phyloP scores from a whole-genome alignment of 202 grass and related monocot species.

The Digitaria exilis region DNA sequence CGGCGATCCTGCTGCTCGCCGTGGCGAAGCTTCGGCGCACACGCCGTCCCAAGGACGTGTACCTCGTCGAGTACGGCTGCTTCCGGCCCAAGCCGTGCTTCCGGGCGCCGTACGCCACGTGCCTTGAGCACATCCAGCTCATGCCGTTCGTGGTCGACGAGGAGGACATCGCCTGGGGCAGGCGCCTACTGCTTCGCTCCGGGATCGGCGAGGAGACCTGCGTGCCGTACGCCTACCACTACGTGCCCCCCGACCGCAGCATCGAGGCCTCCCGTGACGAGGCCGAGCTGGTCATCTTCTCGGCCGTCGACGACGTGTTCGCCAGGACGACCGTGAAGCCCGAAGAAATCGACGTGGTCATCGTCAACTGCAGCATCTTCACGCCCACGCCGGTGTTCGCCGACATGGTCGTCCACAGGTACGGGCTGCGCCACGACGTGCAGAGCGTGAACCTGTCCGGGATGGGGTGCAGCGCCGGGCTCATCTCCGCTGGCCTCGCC shows the following conservation, averaged over 20 bases:
- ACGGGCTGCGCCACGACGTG: constrained; percentile 57
- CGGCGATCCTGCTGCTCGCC: constrained; percentile 26
- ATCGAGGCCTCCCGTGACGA: constrained; percentile 50
- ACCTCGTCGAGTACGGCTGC: constrained; percentile 76
- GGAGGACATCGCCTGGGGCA: constrained; percentile 43
- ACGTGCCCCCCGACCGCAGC: constrained; percentile 68
- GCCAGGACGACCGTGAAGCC: constrained; percentile 38
- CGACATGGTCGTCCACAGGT: constrained; percentile 59
- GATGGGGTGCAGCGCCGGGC: constrained; percentile 68
- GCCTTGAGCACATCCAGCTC: constrained; percentile 63
- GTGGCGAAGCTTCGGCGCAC: constrained; percentile 8
- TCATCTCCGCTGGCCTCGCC: constrained; percentile 56
- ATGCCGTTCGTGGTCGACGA: constrained; percentile 58
- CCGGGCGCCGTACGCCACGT: constrained; percentile 74
- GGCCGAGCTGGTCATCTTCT: constrained; percentile 53
- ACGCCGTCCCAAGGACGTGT: constrained; percentile 50
- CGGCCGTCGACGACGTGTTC: constrained; percentile 56
- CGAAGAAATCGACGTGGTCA: constrained; percentile 53
- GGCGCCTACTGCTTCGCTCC: constrained; percentile 36
- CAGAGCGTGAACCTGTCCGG: constrained; percentile 65
- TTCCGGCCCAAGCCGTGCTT: constrained; percentile 48
- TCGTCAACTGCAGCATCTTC: constrained; percentile 83
- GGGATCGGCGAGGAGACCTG: constrained; percentile 73
- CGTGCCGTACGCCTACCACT: constrained; percentile 57
- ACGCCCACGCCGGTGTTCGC: constrained; percentile 60